Evolutionary conservation across 768 basidiomycete species (phyloP), one percentile per base, ranked within the genome.

Genomic region (Lentinula lateritia): DNA sequence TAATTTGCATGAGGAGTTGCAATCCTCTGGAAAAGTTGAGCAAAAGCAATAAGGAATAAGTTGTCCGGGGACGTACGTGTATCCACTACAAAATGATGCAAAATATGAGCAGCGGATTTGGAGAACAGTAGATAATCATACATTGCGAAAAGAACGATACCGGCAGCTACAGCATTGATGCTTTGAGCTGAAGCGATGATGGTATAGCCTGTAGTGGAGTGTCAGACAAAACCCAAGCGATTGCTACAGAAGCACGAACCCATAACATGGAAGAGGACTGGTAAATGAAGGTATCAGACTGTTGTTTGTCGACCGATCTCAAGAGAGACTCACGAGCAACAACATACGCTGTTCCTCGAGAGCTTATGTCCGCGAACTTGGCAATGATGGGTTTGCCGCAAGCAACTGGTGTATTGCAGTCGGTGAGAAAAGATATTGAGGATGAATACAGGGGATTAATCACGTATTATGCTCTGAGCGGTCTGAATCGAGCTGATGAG

Each of bases 341-440:
- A 34, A 80, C 73, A 67, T 85, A 90, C 1, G 88, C 85, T 45
- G 78, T 78, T 18, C 85, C 86, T 66, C 90, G 80, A 23, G 89
- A 89, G 13, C 82, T 75, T 7, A 88, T 83, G 69, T 92, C 89
- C 8, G 89, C 84, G 43, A 90, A 70, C 71, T 90, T 90, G 1
- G 90, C 89, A 63, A 89, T 83, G 41, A 88, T 76, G 1, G 90
- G 89, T 73, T 90, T 90, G 43, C 79, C 79, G 50, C 76, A 74
- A 55, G 77, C 70, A 62, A 80, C 74, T 74, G 60, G 50, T 23
- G 35, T 23, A 20, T 20, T 9, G 18, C 18, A 20, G 35, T 66
- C 5, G 61, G 62, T 6, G 41, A 50, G 32, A 54, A 16, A 56
- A 23, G 39, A n/a, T 55, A 7, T 9, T 10, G 16, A 8, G 23